Evolutionary conservation across 495 filamentous ascomycete species (phyloP), one percentile per base, ranked within the genome.

Genomic region (Tuber indicum): DNA sequence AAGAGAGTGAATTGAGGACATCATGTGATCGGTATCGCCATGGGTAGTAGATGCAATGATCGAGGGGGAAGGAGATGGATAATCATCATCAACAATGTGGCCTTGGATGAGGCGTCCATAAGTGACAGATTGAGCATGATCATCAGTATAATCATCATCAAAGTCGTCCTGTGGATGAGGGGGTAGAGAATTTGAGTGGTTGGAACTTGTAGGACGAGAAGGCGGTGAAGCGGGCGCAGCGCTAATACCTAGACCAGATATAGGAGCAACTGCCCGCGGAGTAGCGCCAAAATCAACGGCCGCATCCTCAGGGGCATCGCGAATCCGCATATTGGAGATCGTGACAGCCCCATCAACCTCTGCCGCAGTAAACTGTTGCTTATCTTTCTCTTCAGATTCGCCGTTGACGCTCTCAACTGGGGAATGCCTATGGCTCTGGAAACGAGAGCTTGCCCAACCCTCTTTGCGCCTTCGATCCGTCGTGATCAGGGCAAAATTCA

Each of bases 401-500:
- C 82, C 82, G 72, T 83, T 46, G 17, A 84, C 71, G 71, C 82
- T 83, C 70, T 83, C 82, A 42, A 81, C 82, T 19, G 82, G 82
- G 4, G 82, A 83, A 52, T 83, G 82, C 14, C 82, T 74, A 45
- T 81, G 72, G 26, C 82, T 83, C 71, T 83, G 82, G 44, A 83
- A 82, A 80, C 84, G 75, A 77, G 78, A 79, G 76, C 76, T 83
- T 76, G 82, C 84, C 85, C 73, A 85, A 84, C 87, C 86, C 87
- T 87, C 76, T 88, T 88, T 80, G 71, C 95, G 89, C 79, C 91
- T 91, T 79, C 92, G 89, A 81, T 98, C 95, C 17, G 96, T 98
- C 32, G 95, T 98, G 76, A 99, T 93, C 82, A 99, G 91, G 74
- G 94, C 96, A 76, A 99, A 99, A 86, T 94, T 98, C 79, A 99